phyloP scores from a whole-genome alignment of 352 stramenopile species.

The Globisporangium acanthophoron region DNA sequence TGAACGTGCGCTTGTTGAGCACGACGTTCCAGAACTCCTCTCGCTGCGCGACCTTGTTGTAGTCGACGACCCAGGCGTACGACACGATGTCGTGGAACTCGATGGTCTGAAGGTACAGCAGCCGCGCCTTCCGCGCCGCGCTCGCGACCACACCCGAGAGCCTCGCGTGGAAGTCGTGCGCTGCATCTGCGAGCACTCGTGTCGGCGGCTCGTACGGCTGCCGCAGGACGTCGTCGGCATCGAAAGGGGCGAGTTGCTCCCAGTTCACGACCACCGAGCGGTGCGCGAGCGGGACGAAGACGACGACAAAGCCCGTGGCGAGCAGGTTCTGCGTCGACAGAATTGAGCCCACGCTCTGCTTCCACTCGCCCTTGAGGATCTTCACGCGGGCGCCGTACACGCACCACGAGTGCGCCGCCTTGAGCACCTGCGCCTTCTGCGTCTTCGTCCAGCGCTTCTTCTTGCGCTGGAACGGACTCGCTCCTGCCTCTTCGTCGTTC shows the following conservation, averaged over 20 bases:
- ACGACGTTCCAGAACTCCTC: conserved; percentile 77
- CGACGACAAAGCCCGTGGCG: conserved; percentile 44
- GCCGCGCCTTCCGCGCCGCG: conserved; percentile 26
- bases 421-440: conserved; percentile 24
- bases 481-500: conserved; percentile 5
- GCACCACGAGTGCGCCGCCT: conserved; percentile 42
- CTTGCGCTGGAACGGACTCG: conserved; percentile 9
- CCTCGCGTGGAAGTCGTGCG: conserved; percentile 33
- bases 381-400: conserved; percentile 47
- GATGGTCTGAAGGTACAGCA: conserved; percentile 61
- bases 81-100: conserved; percentile 66
- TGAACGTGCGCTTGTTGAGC: conserved; percentile 48
- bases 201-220: conserved; percentile 33
- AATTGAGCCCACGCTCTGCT: conserved; percentile 34
- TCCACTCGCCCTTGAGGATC: conserved; percentile 41
- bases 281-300: conserved; percentile 54
- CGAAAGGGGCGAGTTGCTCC: conserved; percentile 36
- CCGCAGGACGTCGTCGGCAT: conserved; percentile 37
- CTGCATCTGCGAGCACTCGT: conserved; percentile 22
- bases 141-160: conserved; percentile 26
- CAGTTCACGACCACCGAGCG: conserved; percentile 49
- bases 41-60: conserved; percentile 43
- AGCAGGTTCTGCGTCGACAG: conserved; percentile 67
- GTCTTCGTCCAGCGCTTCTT: conserved; percentile 48
- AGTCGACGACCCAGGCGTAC: conserved; percentile 65